A percentile compares a stretch with the other conserved stretches of the same genome.
phyloP scores from a whole-genome alignment of 805 yeast species.

The Spathaspora passalidarum region DNA sequence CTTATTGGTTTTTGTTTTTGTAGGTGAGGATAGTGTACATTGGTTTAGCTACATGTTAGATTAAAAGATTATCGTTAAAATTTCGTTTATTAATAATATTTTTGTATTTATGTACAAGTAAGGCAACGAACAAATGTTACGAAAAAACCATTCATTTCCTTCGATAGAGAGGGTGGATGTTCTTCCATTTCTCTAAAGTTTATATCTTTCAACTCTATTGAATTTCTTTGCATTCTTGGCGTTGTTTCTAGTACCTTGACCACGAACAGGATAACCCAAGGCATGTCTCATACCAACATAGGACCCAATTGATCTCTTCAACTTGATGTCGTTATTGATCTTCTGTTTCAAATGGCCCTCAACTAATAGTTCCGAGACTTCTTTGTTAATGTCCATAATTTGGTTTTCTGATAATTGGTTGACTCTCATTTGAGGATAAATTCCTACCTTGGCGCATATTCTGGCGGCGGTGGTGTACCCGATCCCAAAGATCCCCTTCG shows the following conservation, averaged over 20 bases:
- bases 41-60: too few relatives aligned
- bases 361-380: conserved; percentile 75
- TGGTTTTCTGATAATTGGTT: conserved; percentile 89
- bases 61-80: neutral
- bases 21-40: too few relatives aligned
- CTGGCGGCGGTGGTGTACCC: conserved; percentile 71
- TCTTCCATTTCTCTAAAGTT: conserved; percentile 1
- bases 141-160: neutral
- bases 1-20: too few relatives aligned
- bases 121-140: neutral
- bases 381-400: conserved; percentile 81
- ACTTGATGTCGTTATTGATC: conserved; percentile 70
- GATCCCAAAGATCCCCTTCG: conserved; percentile 81
- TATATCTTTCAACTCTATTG: conserved; percentile 66
- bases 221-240: conserved; percentile 86
- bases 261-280: conserved; percentile 61
- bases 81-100: conserved; percentile 2
- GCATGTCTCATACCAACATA: conserved; percentile 90
- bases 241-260: conserved; percentile 90
- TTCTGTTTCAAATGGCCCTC: conserved; percentile 78
- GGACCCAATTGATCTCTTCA: conserved; percentile 79
- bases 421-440: conserved; percentile 92
- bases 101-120: conserved; percentile 1
- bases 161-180: neutral
- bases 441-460: conserved; percentile 83